Conservation (phyloP, 2,329 filamentous ascomycete species). For the Exutisphaerella laricina region DNA sequence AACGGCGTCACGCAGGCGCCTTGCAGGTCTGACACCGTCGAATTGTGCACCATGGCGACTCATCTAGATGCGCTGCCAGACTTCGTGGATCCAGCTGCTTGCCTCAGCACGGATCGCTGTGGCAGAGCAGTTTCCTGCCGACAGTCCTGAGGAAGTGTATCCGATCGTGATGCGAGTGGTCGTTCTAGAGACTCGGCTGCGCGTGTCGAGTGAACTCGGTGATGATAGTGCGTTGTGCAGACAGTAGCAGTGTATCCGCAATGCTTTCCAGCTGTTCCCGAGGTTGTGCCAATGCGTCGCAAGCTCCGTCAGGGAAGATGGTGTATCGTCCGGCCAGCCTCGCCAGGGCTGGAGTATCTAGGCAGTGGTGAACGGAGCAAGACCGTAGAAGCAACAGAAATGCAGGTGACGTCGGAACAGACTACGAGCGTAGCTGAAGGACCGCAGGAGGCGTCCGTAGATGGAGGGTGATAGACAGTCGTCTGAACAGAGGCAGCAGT, state of each 20-base stretch:
- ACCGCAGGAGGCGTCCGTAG: conserved; percentile 1
- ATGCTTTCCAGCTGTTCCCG: too few species aligned
- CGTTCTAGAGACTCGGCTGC: neutral
- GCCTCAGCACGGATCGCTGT: conserved; percentile 6
- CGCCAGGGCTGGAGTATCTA: neutral
- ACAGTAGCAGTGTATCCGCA: too few species aligned
- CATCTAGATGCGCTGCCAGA: conserved; percentile 2
- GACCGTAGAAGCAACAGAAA: conserved; percentile 1
- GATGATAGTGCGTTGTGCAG: too few species aligned
- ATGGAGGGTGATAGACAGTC: conserved; percentile 2
- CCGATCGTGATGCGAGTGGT: neutral
- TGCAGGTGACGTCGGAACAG: conserved; percentile 10
- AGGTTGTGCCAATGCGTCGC: neutral
- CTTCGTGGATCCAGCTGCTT: conserved; percentile 1
- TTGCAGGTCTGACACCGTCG: conserved; percentile 25
- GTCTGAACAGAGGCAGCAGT: conserved; percentile 7
- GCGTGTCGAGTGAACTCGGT: neutral
- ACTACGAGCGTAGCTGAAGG: conserved; percentile 11
- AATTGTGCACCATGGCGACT: conserved; percentile 27
- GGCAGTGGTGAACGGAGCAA: conserved; percentile 1
- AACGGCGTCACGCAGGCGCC: conserved; percentile 65
- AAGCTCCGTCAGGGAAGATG: neutral
- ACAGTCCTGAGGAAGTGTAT: neutral
- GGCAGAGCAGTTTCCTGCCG: neutral
- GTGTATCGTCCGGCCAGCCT: neutral